Percentiles rank a stretch among this genome's conserved stretches.
Conservation (phyloP, 2,329 filamentous ascomycete species). For the Exophiala aquamarina region DNA sequence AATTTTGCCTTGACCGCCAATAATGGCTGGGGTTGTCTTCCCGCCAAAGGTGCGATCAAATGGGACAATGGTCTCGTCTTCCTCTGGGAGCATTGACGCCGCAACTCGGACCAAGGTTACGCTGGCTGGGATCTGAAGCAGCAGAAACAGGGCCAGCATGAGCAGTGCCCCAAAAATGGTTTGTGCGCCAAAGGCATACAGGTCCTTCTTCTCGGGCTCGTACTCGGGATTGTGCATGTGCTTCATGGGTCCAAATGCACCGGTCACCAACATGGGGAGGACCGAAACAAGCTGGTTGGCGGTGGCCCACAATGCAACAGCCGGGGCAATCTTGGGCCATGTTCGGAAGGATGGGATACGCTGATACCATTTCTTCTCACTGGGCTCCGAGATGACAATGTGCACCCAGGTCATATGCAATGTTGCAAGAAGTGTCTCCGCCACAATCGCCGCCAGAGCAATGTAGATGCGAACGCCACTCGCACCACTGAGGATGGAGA, state of each 20-base stretch:
- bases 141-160: slow-evolving; percentile 50
- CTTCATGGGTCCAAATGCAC: slow-evolving; percentile 50
- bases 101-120: slow-evolving; percentile 81
- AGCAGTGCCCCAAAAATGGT: slow-evolving; percentile 49
- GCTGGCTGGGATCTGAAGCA: slow-evolving; percentile 72
- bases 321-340: slow-evolving; percentile 70
- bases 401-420: slow-evolving; percentile 80
- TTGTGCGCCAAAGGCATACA: slow-evolving; percentile 38
- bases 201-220: slow-evolving; percentile 34
- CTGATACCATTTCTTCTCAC: slow-evolving; percentile 62
- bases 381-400: slow-evolving; percentile 73
- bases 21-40: slow-evolving; percentile 69
- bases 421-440: slow-evolving; percentile 64
- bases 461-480: slow-evolving; percentile 48
- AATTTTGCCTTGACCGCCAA: slow-evolving; percentile 71
- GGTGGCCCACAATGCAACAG: slow-evolving; percentile 62
- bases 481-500: slow-evolving; percentile 46
- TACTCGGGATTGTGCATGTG: slow-evolving; percentile 34
- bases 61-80: slow-evolving; percentile 79
- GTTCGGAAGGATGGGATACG: slow-evolving; percentile 68
- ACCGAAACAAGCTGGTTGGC: slow-evolving; percentile 49
- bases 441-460: slow-evolving; percentile 55
- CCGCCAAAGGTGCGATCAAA: slow-evolving; percentile 87
- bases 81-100: slow-evolving; percentile 78
- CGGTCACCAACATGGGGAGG: slow-evolving; percentile 42